These are phyloP conservation scores for Trametes cinnabarina DNA, from an alignment of 768 basidiomycete genomes.

Conservation along the genomic window DNA sequence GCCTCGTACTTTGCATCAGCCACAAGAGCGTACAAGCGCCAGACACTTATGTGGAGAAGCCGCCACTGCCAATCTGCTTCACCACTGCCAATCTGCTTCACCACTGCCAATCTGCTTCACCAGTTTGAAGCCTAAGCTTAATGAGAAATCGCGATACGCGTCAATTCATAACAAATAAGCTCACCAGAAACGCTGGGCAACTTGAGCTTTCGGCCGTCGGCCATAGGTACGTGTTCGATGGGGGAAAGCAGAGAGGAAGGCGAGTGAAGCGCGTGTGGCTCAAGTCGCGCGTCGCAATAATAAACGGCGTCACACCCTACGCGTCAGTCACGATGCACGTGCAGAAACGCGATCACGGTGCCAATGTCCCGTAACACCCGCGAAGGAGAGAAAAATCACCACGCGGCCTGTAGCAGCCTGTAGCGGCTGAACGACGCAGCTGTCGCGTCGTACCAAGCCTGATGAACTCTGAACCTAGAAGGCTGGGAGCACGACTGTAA, in stretches of 20 bases:
- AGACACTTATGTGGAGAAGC: constrained; percentile 72
- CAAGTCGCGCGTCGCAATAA: not conserved
- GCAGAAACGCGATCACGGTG: too few species aligned
- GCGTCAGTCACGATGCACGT: constrained; percentile 11
- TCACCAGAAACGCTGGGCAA: constrained; percentile 12
- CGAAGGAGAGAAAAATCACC: too few species aligned
- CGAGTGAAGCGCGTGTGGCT: constrained; percentile 2
- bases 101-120: constrained; percentile 69
- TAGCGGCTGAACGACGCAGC: too few species aligned
- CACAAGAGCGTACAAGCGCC: not conserved
- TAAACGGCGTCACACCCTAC: not conserved
- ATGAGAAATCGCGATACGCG: not conserved
- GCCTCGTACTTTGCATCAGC: too few species aligned
- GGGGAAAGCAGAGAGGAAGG: not conserved
- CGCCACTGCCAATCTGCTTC: constrained; percentile 89
- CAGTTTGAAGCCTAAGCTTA: constrained; percentile 58
- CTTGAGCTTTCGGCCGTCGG: constrained; percentile 3
- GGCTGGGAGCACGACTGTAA: too few species aligned
- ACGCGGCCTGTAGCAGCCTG: too few species aligned
- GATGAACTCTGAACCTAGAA: too few species aligned
- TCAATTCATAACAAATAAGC: not conserved
- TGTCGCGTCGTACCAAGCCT: too few species aligned
- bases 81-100: too few species aligned
- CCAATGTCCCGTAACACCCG: too few species aligned
- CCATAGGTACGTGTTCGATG: not conserved